Evolutionary conservation across 2,329 filamentous ascomycete species (phyloP).

Genomic region (Venturia pyrina): DNA sequence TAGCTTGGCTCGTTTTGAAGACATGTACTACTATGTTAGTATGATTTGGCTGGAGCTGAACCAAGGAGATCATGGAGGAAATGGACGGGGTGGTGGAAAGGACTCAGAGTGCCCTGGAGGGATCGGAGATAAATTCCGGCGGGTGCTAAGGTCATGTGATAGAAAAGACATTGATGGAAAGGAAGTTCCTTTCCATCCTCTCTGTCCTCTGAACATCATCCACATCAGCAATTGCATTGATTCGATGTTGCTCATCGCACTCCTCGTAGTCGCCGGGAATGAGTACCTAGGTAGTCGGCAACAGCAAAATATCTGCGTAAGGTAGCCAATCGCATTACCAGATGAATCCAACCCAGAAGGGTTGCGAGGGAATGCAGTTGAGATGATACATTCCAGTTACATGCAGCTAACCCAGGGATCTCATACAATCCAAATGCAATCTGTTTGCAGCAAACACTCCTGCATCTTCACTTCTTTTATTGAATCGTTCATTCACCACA

Average conservation of each 20-base stretch:
- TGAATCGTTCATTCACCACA: neutral
- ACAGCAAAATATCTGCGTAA: too few relatives aligned
- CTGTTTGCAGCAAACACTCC: neutral
- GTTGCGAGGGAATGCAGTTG: neutral
- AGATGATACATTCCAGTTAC: neutral
- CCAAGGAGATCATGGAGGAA: too few relatives aligned
- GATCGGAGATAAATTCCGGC: neutral
- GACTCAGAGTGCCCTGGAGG: neutral
- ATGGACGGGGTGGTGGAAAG: too few relatives aligned
- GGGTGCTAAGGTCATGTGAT: neutral
- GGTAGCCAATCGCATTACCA: neutral
- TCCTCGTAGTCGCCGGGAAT: neutral
- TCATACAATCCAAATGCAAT: neutral
- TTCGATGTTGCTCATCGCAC: neutral
- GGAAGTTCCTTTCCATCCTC: neutral
- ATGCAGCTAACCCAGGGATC: neutral
- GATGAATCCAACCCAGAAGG: neutral
- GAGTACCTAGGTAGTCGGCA: too few relatives aligned
- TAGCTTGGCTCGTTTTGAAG: neutral
- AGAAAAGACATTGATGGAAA: neutral
- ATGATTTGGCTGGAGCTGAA: neutral
- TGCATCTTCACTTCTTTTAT: neutral
- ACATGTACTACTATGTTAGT: too few relatives aligned
- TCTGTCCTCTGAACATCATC: neutral
- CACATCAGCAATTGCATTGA: neutral